These are phyloP conservation scores for Adansonia madagascariensis DNA, from an alignment of 441 rosid genomes.

Conservation along the genomic window DNA sequence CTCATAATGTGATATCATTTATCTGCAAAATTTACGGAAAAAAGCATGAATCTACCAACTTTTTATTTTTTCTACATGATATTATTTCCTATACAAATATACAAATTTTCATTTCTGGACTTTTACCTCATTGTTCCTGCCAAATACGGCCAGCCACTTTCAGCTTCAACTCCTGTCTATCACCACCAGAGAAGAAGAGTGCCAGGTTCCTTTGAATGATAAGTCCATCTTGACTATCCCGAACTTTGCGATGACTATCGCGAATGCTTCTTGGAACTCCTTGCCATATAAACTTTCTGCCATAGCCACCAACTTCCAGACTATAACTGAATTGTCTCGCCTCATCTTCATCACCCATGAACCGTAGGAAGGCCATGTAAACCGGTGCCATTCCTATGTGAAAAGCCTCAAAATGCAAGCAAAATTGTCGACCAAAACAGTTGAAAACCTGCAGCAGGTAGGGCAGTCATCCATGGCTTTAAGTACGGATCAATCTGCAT, in stretches of 20 bases:
- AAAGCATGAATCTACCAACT: constrained; percentile 12
- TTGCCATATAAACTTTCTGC: constrained; percentile 77
- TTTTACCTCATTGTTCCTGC: constrained; percentile 46
- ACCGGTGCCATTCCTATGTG: constrained; percentile 74
- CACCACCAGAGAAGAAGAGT: constrained; percentile 72
- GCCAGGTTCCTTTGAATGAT: constrained; percentile 79
- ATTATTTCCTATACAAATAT: constrained; percentile 6
- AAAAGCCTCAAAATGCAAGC: constrained; percentile 89
- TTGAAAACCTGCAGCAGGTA: constrained; percentile 62
- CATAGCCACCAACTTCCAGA: constrained; percentile 77
- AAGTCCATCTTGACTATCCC: constrained; percentile 85
- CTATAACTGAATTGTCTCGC: constrained; percentile 76
- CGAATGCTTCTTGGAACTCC: constrained; percentile 85
- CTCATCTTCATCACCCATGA: constrained; percentile 84
- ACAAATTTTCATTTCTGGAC: background rate
- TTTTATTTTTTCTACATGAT: background rate
- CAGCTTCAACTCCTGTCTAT: constrained; percentile 72
- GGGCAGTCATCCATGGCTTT: background rate
- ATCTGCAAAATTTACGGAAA: constrained; percentile 27
- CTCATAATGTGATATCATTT: constrained; percentile 15
- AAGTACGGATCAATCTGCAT: background rate
- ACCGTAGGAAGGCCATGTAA: constrained; percentile 82
- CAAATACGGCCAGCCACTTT: constrained; percentile 78
- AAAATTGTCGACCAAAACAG: constrained; percentile 82
- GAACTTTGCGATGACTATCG: constrained; percentile 76